Conservation (phyloP, 2,329 filamentous ascomycete genomes). For the Aspergillus fumigatiaffinis region DNA sequence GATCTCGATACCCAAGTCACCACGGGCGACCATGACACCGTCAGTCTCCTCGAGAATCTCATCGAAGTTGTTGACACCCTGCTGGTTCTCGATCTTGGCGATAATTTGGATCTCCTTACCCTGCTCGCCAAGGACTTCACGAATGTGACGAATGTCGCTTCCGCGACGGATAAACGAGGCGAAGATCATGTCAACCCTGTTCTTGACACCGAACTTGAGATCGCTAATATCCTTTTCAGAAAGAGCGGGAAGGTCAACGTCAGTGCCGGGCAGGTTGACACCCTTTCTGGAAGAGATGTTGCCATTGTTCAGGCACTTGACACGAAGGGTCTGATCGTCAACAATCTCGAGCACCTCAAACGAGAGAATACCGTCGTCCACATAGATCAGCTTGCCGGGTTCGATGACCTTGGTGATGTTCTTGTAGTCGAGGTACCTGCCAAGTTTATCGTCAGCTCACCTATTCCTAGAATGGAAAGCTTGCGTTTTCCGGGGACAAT, state of each 20-base stretch:
- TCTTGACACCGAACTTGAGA: conserved; percentile 93
- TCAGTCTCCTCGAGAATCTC: conserved; percentile 96
- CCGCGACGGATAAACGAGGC: conserved; percentile 96
- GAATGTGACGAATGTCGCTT: conserved; percentile 89
- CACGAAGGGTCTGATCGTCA: conserved; percentile 84
- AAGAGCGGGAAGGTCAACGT: conserved; percentile 94
- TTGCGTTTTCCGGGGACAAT: neutral
- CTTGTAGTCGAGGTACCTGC: conserved; percentile 96
- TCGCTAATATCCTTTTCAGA: conserved; percentile 98
- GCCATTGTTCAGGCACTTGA: conserved; percentile 90
- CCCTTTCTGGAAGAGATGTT: conserved; percentile 99
- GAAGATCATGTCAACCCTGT: conserved; percentile 98
- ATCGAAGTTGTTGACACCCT: conserved; percentile 99
- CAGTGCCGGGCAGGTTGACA: conserved; percentile 97
- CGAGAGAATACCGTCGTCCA: conserved; percentile 95
- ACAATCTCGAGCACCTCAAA: conserved; percentile 88
- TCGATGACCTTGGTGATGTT: conserved; percentile 99
- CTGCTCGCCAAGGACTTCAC: conserved; percentile 81
- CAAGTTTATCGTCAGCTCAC: conserved; percentile 13
- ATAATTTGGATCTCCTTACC: conserved; percentile 99
- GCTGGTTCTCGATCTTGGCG: conserved; percentile 99
- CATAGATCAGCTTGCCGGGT: conserved; percentile 89
- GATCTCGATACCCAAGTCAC: conserved; percentile 97
- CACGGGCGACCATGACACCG: conserved; percentile 99
- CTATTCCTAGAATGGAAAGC: neutral